These are phyloP conservation scores for Mycosphaerelloides madeirae DNA, from an alignment of 2,329 filamentous ascomycete species.

Conservation along the genomic window DNA sequence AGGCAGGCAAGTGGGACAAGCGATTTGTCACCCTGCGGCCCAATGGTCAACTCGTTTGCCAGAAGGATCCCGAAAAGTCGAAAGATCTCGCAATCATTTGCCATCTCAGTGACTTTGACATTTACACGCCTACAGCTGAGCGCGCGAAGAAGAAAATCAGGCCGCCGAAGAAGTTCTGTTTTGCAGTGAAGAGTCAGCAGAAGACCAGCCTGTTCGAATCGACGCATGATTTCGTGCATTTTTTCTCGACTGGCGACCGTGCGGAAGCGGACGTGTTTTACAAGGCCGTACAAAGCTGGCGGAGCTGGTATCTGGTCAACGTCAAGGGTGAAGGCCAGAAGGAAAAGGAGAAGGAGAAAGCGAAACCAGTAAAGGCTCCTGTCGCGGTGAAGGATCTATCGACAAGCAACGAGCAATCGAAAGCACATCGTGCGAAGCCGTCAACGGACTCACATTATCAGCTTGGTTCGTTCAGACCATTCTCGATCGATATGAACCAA, in stretches of 20 bases:
- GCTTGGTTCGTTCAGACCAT: conserved; percentile 62
- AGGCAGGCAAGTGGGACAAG: conserved; percentile 83
- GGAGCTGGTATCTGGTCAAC: conserved; percentile 85
- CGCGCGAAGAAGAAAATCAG: conserved; percentile 67
- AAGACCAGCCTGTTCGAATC: conserved; percentile 79
- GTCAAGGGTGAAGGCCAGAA: conserved; percentile 57
- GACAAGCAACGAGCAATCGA: conserved; percentile 10
- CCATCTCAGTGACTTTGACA: conserved; percentile 87
- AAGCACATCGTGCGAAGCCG: conserved; percentile 24
- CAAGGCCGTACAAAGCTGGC: conserved; percentile 69
- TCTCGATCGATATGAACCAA: conserved; percentile 56
- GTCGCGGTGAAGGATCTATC: conserved; percentile 27
- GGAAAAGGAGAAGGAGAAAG: conserved; percentile 31
- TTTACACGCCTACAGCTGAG: conserved; percentile 70
- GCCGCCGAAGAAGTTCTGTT: conserved; percentile 79
- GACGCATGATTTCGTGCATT: conserved; percentile 84
- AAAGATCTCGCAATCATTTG: conserved; percentile 70
- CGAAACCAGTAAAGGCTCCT: conserved; percentile 28
- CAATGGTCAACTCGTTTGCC: conserved; percentile 66
- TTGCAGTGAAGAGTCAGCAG: conserved; percentile 87
- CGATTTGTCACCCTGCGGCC: conserved; percentile 67
- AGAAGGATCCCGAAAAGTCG: conserved; percentile 64
- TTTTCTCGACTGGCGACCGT: conserved; percentile 76
- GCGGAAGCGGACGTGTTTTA: conserved; percentile 65
- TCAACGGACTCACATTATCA: conserved; percentile 53